A percentile compares a stretch with the other conserved stretches of the same genome.
Conservation (phyloP, 495 filamentous ascomycete genomes). For the Entonaema liquescens region DNA sequence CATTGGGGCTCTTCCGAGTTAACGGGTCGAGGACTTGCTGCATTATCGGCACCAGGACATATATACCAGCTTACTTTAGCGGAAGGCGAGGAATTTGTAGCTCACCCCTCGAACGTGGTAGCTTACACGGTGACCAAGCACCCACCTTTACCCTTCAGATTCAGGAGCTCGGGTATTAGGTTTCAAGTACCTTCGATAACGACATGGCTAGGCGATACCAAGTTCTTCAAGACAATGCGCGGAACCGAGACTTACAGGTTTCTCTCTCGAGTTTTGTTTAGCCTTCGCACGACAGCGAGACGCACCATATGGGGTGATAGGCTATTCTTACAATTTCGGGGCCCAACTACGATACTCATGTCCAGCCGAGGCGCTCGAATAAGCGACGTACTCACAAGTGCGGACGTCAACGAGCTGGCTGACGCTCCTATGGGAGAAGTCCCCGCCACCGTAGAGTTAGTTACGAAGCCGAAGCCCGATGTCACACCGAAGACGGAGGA, state of each 20-base stretch:
- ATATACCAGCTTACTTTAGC: slow-evolving; percentile 82
- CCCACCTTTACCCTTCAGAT: slow-evolving; percentile 81
- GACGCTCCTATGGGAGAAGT: slow-evolving; percentile 69
- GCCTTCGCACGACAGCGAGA: slow-evolving; percentile 74
- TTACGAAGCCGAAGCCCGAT: slow-evolving; percentile 51
- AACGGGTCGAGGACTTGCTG: slow-evolving; percentile 86
- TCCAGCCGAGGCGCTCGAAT: slow-evolving; percentile 81
- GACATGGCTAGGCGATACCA: slow-evolving; percentile 61
- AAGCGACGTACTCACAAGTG: slow-evolving; percentile 74
- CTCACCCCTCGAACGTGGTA: slow-evolving; percentile 85
- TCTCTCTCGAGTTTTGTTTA: slow-evolving; percentile 67
- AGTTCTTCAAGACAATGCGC: slow-evolving; percentile 75
- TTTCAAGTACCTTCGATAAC: slow-evolving; percentile 79
- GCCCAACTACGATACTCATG: slow-evolving; percentile 83
- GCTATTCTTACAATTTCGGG: slow-evolving; percentile 87
- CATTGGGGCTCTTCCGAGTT: slow-evolving; percentile 92
- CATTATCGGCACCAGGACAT: slow-evolving; percentile 83
- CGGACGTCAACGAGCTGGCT: slow-evolving; percentile 88
- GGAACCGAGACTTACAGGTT: slow-evolving; percentile 74
- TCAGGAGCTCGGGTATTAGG: slow-evolving; percentile 76
- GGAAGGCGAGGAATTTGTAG: slow-evolving; percentile 84
- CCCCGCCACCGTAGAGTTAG: slow-evolving; percentile 58
- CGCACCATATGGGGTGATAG: slow-evolving; percentile 93
- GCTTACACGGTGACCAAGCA: slow-evolving; percentile 82
- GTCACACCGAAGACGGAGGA: slow-evolving; percentile 46